Conservation (phyloP, 306 rosid species). For the Luffa acutangula region DNA sequence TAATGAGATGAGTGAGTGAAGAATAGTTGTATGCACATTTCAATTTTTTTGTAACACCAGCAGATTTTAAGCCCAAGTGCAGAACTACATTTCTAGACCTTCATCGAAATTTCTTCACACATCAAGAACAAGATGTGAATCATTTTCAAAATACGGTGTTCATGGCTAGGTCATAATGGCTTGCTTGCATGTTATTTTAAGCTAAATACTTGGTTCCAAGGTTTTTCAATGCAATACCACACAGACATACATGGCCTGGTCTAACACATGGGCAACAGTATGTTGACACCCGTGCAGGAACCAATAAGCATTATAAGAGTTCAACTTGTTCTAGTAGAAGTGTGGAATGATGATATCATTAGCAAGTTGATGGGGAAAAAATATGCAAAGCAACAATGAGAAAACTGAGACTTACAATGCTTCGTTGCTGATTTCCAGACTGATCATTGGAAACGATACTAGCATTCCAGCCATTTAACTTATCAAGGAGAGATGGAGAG, state of each 20-base stretch:
- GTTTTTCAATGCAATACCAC: background rate
- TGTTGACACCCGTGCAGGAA: background rate
- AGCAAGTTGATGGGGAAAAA: too few relatives aligned
- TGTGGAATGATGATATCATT: background rate
- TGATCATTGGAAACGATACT: conserved; percentile 50
- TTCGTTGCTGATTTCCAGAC: conserved; percentile 45
- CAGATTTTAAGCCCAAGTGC: background rate
- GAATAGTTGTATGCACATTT: background rate
- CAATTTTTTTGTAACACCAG: background rate
- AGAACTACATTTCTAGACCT: background rate
- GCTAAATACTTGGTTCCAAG: background rate
- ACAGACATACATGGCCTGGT: background rate
- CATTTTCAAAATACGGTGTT: background rate
- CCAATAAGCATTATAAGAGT: background rate
- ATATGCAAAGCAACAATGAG: background rate
- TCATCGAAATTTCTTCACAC: background rate
- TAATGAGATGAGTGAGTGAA: background rate
- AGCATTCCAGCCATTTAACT: conserved; percentile 64
- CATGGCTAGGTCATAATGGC: background rate
- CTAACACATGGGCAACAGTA: background rate
- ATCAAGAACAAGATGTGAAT: background rate
- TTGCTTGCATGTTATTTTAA: background rate
- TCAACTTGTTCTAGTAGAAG: background rate
- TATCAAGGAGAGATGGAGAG: conserved; percentile 41
- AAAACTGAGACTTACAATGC: conserved; percentile 38